A percentile compares a stretch with the other conserved stretches of the same genome.
These are phyloP conservation scores for Pisolithus microcarpus DNA, from an alignment of 768 basidiomycete species.

Conservation along the genomic window DNA sequence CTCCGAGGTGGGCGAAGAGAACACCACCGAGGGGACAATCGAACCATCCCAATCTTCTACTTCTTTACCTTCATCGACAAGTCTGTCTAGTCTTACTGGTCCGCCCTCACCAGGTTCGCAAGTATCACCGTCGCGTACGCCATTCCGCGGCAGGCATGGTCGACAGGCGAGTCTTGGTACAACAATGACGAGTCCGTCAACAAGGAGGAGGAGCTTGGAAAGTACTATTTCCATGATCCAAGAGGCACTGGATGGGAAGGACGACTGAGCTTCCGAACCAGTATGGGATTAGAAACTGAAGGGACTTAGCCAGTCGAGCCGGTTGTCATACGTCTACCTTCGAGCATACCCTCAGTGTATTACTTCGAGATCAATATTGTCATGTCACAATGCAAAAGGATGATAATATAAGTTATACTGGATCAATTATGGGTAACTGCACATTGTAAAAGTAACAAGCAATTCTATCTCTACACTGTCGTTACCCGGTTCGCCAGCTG, in stretches of 20 bases:
- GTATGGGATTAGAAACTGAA: background rate
- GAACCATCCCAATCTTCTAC: constrained; percentile 19
- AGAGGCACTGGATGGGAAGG: constrained; percentile 80
- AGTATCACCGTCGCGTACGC: constrained; percentile 36
- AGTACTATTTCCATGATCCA: constrained; percentile 94
- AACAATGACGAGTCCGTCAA: constrained; percentile 87
- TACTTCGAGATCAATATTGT: background rate
- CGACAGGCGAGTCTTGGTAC: constrained; percentile 69
- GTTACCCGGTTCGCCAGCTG: too few species aligned
- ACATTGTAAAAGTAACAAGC: too few species aligned
- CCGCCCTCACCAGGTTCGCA: constrained; percentile 35
- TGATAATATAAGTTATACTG: too few species aligned
- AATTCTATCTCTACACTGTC: too few species aligned
- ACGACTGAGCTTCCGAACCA: constrained; percentile 27
- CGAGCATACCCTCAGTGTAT: background rate
- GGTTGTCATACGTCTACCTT: background rate
- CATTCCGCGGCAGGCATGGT: constrained; percentile 58
- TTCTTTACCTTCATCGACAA: constrained; percentile 20
- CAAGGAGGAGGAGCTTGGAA: constrained; percentile 84
- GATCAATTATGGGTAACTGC: too few species aligned
- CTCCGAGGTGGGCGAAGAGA: constrained; percentile 47
- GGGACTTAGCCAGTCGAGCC: background rate
- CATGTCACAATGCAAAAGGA: too few species aligned
- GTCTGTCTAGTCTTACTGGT: constrained; percentile 15
- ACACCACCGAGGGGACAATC: constrained; percentile 37